A percentile compares a stretch with the other conserved stretches of the same genome.
Evolutionary conservation across 2,329 filamentous ascomycete species (phyloP).

Genomic region (Pseudogymnoascus sp.): DNA sequence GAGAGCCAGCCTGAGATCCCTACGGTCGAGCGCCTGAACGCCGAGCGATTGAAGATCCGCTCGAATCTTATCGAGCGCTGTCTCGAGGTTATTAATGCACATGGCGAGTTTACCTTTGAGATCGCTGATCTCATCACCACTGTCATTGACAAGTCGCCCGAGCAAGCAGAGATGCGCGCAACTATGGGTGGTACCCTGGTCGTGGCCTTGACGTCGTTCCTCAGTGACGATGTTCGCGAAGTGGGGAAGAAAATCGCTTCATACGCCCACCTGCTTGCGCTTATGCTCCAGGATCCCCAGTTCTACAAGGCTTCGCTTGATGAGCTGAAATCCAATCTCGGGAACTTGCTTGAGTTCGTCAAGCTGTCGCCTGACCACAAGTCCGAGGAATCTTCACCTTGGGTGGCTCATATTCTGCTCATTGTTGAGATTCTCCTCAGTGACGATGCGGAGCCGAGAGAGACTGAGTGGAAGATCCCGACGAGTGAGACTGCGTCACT

Average conservation of each 20-base stretch:
- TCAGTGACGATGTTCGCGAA: conserved; percentile 45
- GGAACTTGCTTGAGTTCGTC: conserved; percentile 71
- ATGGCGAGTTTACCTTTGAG: conserved; percentile 84
- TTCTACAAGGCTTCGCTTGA: conserved; percentile 75
- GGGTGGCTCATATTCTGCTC: conserved; percentile 84
- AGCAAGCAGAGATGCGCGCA: conserved; percentile 49
- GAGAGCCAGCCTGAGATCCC: conserved; percentile 28
- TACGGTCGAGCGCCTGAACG: conserved; percentile 73
- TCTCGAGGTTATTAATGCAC: conserved; percentile 80
- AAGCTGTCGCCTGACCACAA: conserved; percentile 60
- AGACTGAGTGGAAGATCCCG: conserved; percentile 62
- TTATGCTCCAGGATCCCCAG: conserved; percentile 72
- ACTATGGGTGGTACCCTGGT: conserved; percentile 79
- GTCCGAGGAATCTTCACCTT: conserved; percentile 75
- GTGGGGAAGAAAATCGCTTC: conserved; percentile 66
- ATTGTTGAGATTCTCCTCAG: conserved; percentile 86
- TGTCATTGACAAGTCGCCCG: conserved; percentile 55
- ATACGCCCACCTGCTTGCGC: conserved; percentile 82
- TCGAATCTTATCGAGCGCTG: conserved; percentile 80
- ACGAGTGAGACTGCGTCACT: conserved; percentile 42
- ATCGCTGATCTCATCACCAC: conserved; percentile 78
- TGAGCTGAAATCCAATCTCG: conserved; percentile 69
- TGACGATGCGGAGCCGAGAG: conserved; percentile 74
- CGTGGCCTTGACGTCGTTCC: conserved; percentile 69
- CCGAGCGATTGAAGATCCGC: conserved; percentile 64